Percentiles rank a stretch among this genome's conserved stretches.
Evolutionary conservation across 2,329 filamentous ascomycete genomes (phyloP).

Genomic region (Chalaropsis ovoidea): DNA sequence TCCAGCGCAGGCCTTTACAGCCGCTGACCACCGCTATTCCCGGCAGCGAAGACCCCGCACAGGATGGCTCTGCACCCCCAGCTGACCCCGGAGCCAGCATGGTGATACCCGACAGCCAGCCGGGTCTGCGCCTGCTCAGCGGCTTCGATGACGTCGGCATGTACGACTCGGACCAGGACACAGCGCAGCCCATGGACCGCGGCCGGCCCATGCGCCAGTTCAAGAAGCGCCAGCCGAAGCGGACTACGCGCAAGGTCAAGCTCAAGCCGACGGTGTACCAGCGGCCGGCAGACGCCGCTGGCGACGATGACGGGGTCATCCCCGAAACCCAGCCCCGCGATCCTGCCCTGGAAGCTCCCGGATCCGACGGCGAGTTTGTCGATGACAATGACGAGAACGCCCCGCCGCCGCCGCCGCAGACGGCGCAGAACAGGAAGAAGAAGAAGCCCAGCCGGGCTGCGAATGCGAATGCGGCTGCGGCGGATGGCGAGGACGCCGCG

Average conservation of each 20-base stretch:
- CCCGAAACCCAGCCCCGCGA: slow-evolving; percentile 34
- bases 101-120: slow-evolving; percentile 39
- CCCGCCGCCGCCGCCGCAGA: neutral
- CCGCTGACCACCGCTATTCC: slow-evolving; percentile 6
- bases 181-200: slow-evolving; percentile 40
- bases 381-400: slow-evolving; percentile 26
- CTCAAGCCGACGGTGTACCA: slow-evolving; percentile 47
- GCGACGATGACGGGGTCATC: slow-evolving; percentile 35
- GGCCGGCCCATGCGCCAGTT: slow-evolving; percentile 53
- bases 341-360: neutral
- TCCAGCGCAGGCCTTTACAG: slow-evolving; percentile 25
- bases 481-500: slow-evolving; percentile 29
- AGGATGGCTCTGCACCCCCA: neutral
- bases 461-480: slow-evolving; percentile 13
- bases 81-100: neutral
- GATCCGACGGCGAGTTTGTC: slow-evolving; percentile 32
- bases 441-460: slow-evolving; percentile 19
- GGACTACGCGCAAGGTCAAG: slow-evolving; percentile 60
- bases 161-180: slow-evolving; percentile 48
- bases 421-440: slow-evolving; percentile 16
- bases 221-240: slow-evolving; percentile 78
- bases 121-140: slow-evolving; percentile 40
- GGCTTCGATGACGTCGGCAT: slow-evolving; percentile 54
- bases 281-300: slow-evolving; percentile 36
- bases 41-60: slow-evolving; percentile 21